Evolutionary conservation across 2,329 filamentous ascomycete genomes (phyloP), one percentile per base, ranked within the genome.

Genomic region (Colletotrichum orbiculare): DNA sequence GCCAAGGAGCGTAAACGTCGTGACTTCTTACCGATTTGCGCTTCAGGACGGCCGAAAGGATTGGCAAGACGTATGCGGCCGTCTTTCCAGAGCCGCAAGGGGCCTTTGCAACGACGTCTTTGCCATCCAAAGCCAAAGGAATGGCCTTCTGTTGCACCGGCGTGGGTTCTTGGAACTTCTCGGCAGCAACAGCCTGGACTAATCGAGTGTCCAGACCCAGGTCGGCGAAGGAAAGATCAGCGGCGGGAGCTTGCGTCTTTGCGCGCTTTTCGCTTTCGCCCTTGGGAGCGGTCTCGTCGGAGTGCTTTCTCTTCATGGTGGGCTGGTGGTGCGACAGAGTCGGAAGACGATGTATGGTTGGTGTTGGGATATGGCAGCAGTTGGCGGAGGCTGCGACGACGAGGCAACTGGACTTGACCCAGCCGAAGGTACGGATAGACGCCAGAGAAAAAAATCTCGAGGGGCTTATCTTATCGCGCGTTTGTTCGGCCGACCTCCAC

Each of bases 11-110:
- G 12, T 12, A 4, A 8, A n/a, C 11, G n/a, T 4, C 8, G 25
- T 12, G 47, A 33, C 15, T 8, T 13, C 54, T 12, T 76, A 90
- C 88, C 71, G 85, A 79, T 79, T 97, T 97, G 69, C 88, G 87
- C 74, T 91, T 92, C 60, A 99, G 81, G 67, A 97, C 92, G 41
- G 87, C 87, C 70, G 97, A 91, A 13, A 99, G 80, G n/a, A 97
- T 85, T 2, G 96, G 96, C 46, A 99, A 84, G 7, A 97, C 82
- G 75, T 98, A 98, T 54, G 96, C 95, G n/a, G 93, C 93, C 10
- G 96, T 99, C 84, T 99, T 99, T 70, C 96, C 96, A 4, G 94
- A 97, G 11, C 96, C 96, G 6, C 96, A 98, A 78, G 95, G 96
- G 42, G 95, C 93, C 74, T 95, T 94, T 59, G 94, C 94, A 43